phyloP scores from a whole-genome alignment of 371 early-diverging fungal genomes.

The Rhizopus stolonifer region DNA sequence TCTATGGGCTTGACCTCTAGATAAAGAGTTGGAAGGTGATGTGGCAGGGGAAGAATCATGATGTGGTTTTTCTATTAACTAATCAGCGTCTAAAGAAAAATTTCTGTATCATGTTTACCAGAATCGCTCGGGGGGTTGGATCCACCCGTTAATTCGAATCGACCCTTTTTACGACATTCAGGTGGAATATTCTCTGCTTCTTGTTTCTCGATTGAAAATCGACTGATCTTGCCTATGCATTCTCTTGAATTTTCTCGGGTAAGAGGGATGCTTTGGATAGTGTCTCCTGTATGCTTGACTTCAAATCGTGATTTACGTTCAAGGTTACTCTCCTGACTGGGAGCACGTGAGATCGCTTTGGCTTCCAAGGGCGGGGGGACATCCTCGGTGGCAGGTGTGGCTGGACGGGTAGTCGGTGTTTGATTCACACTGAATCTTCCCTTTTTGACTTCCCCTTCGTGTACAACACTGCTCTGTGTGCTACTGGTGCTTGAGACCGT shows the following conservation, averaged over 20 bases:
- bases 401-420: conserved; percentile 7
- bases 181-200: conserved; percentile 9
- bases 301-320: conserved; percentile 33
- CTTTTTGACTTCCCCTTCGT: conserved; percentile 28
- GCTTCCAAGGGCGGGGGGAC: background rate
- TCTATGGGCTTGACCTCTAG: conserved; percentile 32
- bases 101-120: conserved; percentile 2
- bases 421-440: conserved; percentile 38
- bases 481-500: conserved; percentile 4
- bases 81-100: background rate
- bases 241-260: conserved; percentile 28
- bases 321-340: conserved; percentile 21
- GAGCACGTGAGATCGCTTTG: conserved; percentile 10
- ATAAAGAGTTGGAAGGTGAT: conserved; percentile 33
- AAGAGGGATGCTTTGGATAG: conserved; percentile 20
- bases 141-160: conserved; percentile 34
- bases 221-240: conserved; percentile 24
- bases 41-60: conserved; percentile 19
- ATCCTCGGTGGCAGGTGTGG: conserved; percentile 1
- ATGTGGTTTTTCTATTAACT: background rate
- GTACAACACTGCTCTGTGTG: conserved; percentile 4
- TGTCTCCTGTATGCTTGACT: conserved; percentile 17
- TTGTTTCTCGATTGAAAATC: conserved; percentile 33
- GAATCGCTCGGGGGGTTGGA: conserved; percentile 4
- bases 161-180: conserved; percentile 32